Evolutionary conservation across 2,329 filamentous ascomycete species (phyloP), one percentile per base, ranked within the genome.

Genomic region (Ascochyta pisi): DNA sequence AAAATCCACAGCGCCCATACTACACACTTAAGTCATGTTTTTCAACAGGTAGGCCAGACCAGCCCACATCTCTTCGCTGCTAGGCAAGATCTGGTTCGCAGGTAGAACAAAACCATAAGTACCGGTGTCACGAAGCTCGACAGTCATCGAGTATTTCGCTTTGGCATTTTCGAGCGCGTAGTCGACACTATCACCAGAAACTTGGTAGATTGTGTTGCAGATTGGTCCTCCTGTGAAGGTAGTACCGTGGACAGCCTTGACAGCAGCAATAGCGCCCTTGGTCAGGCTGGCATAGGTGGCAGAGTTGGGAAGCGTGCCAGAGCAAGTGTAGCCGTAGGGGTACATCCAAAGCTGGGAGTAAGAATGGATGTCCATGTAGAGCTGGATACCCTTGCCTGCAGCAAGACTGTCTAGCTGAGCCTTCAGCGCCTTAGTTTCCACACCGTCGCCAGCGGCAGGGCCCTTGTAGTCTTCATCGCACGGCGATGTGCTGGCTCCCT

Each of bases 291-390:
- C 77, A 57, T 85, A 80, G 49, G 81, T 76, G 7, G 76, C 67
- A 51, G 83, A 74, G 57, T 84, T 82, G 46, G 77, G 73, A 5
- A 82, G 69, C 12, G 75, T 69, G 15, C 71, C 76, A 22, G 73
- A 75, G 76, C 85, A 88, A 3, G 81, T 82, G 73, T 86, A 88
- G 33, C 86, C 86, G 64, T 87, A 88, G 1, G 79, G 69, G 80
- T 58, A 83, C 78, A 68, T 84, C 80, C 81, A 58, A 0, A 74
- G 68, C 57, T 76, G 73, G 1, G 62, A 68, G 73, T 87, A 89
- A 0, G 84, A 81, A 74, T 89, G 87, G 68, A 83, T 85, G 73
- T 89, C 87, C 60, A 89, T 83, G 73, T 83, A 89, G 2, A 87
- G 77, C 64, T 84, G 82, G 37, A 89, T 75, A 1, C 84, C 83